Evolutionary conservation across 768 basidiomycete species (phyloP).

Genomic region (Fomitopsis pulvina): DNA sequence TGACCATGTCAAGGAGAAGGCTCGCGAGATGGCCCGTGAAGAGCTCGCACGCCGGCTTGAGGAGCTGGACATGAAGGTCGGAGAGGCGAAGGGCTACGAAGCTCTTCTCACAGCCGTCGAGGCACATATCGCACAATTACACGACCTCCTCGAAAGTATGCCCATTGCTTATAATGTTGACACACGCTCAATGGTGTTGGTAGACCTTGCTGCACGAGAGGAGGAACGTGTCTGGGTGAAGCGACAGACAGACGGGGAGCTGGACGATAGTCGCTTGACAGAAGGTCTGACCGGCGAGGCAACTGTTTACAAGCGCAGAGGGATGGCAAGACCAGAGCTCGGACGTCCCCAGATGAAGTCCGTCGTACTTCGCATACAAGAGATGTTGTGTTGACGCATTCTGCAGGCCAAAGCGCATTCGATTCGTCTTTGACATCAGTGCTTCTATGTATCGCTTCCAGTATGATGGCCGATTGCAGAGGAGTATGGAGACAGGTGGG

Average conservation of each 20-base stretch:
- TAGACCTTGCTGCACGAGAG: conserved; percentile 62
- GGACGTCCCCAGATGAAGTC: conserved; percentile 66
- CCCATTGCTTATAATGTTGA: neutral
- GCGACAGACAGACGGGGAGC: conserved; percentile 63
- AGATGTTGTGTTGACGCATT: neutral
- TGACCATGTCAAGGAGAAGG: conserved; percentile 53
- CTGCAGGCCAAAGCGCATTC: conserved; percentile 55
- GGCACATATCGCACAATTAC: conserved; percentile 51
- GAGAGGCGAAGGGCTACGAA: conserved; percentile 53
- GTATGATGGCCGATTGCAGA: conserved; percentile 57
- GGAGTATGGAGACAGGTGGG: conserved; percentile 60
- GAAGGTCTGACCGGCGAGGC: conserved; percentile 65
- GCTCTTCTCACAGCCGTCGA: conserved; percentile 46
- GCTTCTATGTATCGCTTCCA: conserved; percentile 75
- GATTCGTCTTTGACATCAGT: conserved; percentile 65
- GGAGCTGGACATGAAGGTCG: conserved; percentile 52
- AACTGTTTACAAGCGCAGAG: conserved; percentile 63
- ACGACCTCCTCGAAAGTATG: conserved; percentile 58
- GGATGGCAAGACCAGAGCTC: conserved; percentile 63
- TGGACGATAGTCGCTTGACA: conserved; percentile 59
- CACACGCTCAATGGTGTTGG: neutral
- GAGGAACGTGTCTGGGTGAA: conserved; percentile 70
- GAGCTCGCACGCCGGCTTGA: conserved; percentile 56
- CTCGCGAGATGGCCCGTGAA: conserved; percentile 59
- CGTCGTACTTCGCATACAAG: conserved; percentile 6